Conservation (phyloP, 2,329 filamentous ascomycete genomes). For the Emmonsia crescens region DNA sequence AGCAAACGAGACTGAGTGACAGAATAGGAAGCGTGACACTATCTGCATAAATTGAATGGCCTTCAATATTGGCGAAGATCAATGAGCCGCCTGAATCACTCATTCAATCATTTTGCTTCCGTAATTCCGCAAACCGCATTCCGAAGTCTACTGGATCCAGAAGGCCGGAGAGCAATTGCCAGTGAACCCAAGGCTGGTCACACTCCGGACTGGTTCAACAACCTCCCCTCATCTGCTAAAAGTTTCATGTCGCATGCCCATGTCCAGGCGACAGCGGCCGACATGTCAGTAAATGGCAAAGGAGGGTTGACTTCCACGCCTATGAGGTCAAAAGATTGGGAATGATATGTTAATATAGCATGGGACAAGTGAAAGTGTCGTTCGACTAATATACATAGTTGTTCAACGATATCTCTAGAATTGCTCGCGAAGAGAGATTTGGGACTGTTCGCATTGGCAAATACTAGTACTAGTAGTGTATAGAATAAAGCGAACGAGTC, state of each 20-base stretch:
- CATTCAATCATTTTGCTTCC: slow-evolving; percentile 22
- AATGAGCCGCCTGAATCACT: slow-evolving; percentile 20
- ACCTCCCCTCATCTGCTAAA: slow-evolving; percentile 23
- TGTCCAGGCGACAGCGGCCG: neutral
- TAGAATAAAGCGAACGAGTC: too few relatives aligned
- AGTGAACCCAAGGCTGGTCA: slow-evolving; percentile 23
- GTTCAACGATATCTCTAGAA: neutral
- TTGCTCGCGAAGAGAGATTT: neutral
- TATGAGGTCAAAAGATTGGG: slow-evolving; percentile 1
- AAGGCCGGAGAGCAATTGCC: slow-evolving; percentile 21
- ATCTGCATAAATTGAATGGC: neutral
- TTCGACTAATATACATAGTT: neutral
- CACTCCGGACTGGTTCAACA: slow-evolving; percentile 24
- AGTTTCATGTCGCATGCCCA: slow-evolving; percentile 18
- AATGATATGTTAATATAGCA: neutral
- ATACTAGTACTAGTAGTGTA: too few relatives aligned
- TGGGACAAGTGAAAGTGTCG: neutral
- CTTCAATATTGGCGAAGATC: neutral
- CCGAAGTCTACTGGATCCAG: slow-evolving; percentile 21
- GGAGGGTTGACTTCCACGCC: slow-evolving; percentile 7
- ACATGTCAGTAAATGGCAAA: neutral
- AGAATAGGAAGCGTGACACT: neutral
- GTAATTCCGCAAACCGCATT: slow-evolving; percentile 23
- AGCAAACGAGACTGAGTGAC: neutral
- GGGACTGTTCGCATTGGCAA: neutral